Percentiles rank a stretch among this genome's conserved stretches.
Conservation (phyloP, 1,284 basidiomycete species). For the Xerocomus amazonicus region DNA sequence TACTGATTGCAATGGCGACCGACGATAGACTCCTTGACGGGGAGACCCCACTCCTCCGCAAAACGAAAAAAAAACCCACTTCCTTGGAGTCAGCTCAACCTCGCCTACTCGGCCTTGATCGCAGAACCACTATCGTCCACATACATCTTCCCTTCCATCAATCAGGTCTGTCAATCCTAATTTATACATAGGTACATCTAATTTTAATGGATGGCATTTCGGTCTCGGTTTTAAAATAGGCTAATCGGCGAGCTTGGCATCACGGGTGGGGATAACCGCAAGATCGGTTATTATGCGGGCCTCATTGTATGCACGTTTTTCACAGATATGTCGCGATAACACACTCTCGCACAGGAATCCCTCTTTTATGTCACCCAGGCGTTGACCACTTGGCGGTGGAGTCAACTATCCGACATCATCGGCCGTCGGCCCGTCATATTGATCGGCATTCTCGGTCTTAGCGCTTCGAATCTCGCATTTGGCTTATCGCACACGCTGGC, state of each 20-base stretch:
- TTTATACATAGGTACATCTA: neutral
- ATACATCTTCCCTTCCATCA: neutral
- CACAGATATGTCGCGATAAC: neutral
- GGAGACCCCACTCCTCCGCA: neutral
- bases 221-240: neutral
- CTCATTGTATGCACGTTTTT: neutral
- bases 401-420: neutral
- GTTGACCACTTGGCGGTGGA: neutral
- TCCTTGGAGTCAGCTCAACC: neutral
- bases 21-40: neutral
- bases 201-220: too few species aligned
- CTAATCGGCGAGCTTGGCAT: neutral
- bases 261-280: slow-evolving; percentile 1
- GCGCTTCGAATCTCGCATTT: neutral
- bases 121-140: neutral
- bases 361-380: neutral
- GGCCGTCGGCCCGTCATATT: neutral
- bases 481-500: neutral
- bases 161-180: neutral
- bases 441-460: neutral
- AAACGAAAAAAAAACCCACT: neutral
- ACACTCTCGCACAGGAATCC: neutral
- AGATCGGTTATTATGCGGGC: slow-evolving; percentile 1
- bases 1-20: neutral
- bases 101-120: neutral